These are phyloP conservation scores for Platismatia glauca DNA, from an alignment of 495 filamentous ascomycete species.

Conservation along the genomic window DNA sequence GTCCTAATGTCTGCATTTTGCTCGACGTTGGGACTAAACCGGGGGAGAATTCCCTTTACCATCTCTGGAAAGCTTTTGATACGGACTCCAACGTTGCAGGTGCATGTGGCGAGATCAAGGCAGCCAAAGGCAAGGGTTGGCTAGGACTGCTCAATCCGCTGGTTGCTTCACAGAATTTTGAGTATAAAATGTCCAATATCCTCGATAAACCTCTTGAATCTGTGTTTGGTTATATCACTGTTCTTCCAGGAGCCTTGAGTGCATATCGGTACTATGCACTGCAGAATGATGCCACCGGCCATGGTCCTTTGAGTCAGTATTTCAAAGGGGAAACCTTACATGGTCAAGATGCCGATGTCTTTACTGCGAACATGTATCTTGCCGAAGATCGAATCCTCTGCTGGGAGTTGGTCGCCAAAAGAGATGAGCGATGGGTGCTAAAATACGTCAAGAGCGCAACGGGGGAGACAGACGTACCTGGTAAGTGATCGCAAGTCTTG, in stretches of 20 bases:
- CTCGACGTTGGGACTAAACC: constrained; percentile 94
- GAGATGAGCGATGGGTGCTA: constrained; percentile 90
- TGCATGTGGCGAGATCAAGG: constrained; percentile 94
- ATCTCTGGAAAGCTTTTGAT: constrained; percentile 98
- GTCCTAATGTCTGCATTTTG: constrained; percentile 92
- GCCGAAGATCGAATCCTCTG: constrained; percentile 98
- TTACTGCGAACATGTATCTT: constrained; percentile 99
- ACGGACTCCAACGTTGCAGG: constrained; percentile 94
- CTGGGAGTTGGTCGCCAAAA: constrained; percentile 97
- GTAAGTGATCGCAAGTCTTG: constrained; percentile 37
- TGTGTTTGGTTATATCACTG: constrained; percentile 97
- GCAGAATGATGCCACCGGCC: constrained; percentile 92
- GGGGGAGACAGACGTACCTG: constrained; percentile 95
- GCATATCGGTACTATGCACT: constrained; percentile 95
- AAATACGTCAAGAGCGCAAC: constrained; percentile 95
- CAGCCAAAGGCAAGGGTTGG: constrained; percentile 79
- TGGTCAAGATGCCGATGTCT: constrained; percentile 94
- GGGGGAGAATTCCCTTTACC: constrained; percentile 78
- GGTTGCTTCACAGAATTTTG: constrained; percentile 95
- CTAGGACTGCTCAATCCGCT: constrained; percentile 84
- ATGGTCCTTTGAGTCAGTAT: constrained; percentile 94
- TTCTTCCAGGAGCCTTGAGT: constrained; percentile 86
- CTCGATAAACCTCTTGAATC: constrained; percentile 95
- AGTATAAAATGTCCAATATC: constrained; percentile 99
- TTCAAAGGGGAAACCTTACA: constrained; percentile 98